These are phyloP conservation scores for Penicillium fuscoglaucum DNA, from an alignment of 2,329 filamentous ascomycete genomes.

Conservation along the genomic window DNA sequence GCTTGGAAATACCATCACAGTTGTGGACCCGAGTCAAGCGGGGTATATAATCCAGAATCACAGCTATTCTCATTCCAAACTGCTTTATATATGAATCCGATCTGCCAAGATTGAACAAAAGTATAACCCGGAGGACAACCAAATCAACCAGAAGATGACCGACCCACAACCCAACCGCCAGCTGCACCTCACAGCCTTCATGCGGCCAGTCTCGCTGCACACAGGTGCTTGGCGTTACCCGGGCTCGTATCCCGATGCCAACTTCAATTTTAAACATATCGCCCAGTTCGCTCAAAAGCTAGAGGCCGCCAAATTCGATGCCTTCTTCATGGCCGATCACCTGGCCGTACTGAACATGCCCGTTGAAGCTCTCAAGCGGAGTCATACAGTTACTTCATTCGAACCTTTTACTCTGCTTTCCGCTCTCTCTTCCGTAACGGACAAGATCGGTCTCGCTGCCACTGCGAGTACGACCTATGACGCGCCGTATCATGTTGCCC, in stretches of 20 bases:
- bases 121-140: background rate
- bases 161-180: conserved; percentile 24
- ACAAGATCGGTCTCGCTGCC: conserved; percentile 53
- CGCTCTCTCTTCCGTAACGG: conserved; percentile 51
- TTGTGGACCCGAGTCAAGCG: background rate
- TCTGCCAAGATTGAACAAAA: background rate
- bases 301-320: conserved; percentile 57
- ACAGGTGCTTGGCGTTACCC: conserved; percentile 60
- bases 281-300: conserved; percentile 56
- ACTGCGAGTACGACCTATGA: conserved; percentile 57
- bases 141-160: conserved; percentile 15
- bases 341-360: conserved; percentile 59
- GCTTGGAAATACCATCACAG: background rate
- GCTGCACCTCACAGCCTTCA: conserved; percentile 59
- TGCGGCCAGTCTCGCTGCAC: conserved; percentile 59
- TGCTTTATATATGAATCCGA: too few species aligned
- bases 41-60: background rate
- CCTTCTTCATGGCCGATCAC: conserved; percentile 60
- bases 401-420: conserved; percentile 57
- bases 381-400: conserved; percentile 60
- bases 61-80: background rate
- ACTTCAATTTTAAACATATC: conserved; percentile 58
- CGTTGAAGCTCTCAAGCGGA: conserved; percentile 57
- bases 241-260: conserved; percentile 56
- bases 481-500: conserved; percentile 54